phyloP scores from a whole-genome alignment of 2,329 filamentous ascomycete genomes.

The Gyromitra esculenta region DNA sequence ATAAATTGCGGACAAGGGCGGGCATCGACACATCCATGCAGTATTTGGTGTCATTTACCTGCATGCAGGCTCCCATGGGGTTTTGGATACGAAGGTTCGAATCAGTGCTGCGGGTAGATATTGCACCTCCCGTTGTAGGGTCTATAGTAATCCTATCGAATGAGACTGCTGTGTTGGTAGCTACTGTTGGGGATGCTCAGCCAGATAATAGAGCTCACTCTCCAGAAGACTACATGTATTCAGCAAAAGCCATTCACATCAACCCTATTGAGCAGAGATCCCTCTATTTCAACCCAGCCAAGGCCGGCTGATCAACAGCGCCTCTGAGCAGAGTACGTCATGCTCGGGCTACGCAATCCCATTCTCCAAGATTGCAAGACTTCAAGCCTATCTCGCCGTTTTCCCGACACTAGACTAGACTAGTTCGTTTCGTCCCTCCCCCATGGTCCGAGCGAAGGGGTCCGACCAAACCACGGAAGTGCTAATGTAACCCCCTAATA shows the following conservation, averaged over 20 bases:
- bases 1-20: background rate
- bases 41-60: background rate
- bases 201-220: background rate
- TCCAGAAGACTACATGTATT: background rate
- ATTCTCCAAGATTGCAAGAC: background rate
- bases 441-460: background rate
- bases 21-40: background rate
- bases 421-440: background rate
- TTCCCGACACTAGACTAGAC: background rate
- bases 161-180: background rate
- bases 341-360: background rate
- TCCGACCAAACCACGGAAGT: slow-evolving; percentile 2
- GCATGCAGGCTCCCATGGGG: background rate
- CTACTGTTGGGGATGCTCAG: background rate
- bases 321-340: background rate
- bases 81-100: background rate
- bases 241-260: background rate
- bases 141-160: background rate
- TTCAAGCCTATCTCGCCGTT: background rate
- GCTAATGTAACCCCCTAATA: slow-evolving; percentile 13
- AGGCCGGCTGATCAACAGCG: background rate
- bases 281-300: background rate
- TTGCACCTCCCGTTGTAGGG: background rate
- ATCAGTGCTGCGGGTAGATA: background rate
- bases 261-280: background rate